Evolutionary conservation across 441 rosid genomes (phyloP), one percentile per base, ranked within the genome.

Genomic region (Sinapis alba): DNA sequence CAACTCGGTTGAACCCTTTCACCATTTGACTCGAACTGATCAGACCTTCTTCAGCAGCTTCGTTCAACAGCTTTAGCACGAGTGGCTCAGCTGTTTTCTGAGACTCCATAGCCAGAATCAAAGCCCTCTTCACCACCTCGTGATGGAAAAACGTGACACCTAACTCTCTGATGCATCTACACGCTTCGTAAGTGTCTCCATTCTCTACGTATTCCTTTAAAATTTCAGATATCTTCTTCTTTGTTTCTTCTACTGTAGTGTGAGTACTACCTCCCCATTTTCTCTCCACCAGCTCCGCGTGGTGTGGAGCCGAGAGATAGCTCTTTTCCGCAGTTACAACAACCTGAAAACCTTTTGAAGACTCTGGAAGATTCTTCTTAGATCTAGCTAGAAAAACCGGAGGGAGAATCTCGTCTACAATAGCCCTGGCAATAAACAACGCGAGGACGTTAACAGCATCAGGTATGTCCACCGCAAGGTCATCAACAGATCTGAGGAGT

Each of bases 221-320:
- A 34, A 96, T 81, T 65, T 86, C 94, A 36, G 88, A 82, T 70
- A 96, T 96, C 86, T 89, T 96, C 79, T 85, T 92, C 94, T 96
- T 96, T 66, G 93, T 94, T 85, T 93, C 97, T 77, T 90, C 98
- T 28, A 88, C 99, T 23, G 99, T 88, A 68, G 88, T 71, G 79
- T 88, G 98, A 56, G 93, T 96, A 69, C 96, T 88, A 65, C 99
- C 99, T 65, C 99, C 99, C 98, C 99, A 96, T 82, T 83, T 91
- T 86, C 92, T 91, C 86, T 93, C 98, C 79, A 96, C 83, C 83
- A 93, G 92, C 67, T 96, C 99, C 3, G 99, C 99, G 63, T 96
- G 99, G 82, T 96, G 99, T 6, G 99, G 98, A 26, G 99, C 98
- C 3, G 96, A 93, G 63, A 96, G 98, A 73, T 96, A 88, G 82